These are phyloP conservation scores for Nevesoporus exiguus DNA, from an alignment of 768 basidiomycete genomes.

Conservation along the genomic window DNA sequence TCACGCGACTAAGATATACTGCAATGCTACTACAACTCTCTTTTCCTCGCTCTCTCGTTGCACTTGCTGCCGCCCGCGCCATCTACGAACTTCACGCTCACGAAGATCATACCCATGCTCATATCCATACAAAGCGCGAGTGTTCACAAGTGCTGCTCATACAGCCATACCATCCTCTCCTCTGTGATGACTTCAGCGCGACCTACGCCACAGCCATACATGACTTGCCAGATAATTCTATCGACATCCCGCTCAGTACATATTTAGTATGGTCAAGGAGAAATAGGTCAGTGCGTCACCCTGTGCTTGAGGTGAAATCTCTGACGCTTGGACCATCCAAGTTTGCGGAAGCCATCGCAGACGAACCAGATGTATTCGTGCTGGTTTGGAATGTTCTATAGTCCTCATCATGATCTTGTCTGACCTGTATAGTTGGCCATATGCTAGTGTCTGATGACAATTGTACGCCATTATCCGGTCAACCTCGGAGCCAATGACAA, in stretches of 20 bases:
- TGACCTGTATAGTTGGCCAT: slow-evolving; percentile 47
- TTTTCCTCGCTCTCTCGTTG: slow-evolving; percentile 17
- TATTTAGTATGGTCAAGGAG: slow-evolving; percentile 76
- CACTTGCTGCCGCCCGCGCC: slow-evolving; percentile 22
- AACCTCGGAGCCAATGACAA: background rate
- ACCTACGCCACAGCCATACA: slow-evolving; percentile 82
- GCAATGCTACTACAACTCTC: slow-evolving; percentile 16
- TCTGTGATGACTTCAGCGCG: slow-evolving; percentile 89
- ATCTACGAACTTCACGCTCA: slow-evolving; percentile 20
- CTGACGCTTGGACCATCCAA: slow-evolving; percentile 23
- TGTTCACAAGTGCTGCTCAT: slow-evolving; percentile 43
- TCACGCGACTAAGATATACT: background rate
- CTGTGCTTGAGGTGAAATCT: background rate
- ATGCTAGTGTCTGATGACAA: slow-evolving; percentile 77
- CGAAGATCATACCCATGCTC: slow-evolving; percentile 35
- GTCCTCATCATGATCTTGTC: background rate
- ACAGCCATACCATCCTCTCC: slow-evolving; percentile 63
- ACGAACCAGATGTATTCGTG: slow-evolving; percentile 82
- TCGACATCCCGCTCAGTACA: slow-evolving; percentile 60
- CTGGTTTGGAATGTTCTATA: slow-evolving; percentile 53
- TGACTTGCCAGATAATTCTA: slow-evolving; percentile 68
- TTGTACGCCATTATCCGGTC: slow-evolving; percentile 39
- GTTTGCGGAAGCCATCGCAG: slow-evolving; percentile 76
- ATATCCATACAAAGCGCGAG: slow-evolving; percentile 35
- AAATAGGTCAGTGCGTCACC: slow-evolving; percentile 49